Percentiles rank a stretch among this genome's conserved stretches.
These are phyloP conservation scores for Bonia amplexicaulis DNA, from an alignment of 176 grass and related monocot species.

Conservation along the genomic window DNA sequence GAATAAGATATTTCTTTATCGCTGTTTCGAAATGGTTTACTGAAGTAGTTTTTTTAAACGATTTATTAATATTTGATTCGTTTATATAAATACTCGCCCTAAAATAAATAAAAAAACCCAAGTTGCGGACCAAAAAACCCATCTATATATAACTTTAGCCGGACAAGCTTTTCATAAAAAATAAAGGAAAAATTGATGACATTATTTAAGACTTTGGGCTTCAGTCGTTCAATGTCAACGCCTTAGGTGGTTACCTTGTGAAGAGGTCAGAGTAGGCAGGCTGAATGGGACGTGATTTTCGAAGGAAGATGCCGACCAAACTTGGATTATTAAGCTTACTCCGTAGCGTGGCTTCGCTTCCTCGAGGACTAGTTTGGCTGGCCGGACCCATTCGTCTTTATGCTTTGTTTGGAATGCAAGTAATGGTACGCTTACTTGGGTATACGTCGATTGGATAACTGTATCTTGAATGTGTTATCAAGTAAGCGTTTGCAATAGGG, in stretches of 20 bases:
- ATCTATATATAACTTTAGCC: no score
- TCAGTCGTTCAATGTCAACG: conserved; percentile 12
- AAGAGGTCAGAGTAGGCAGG: conserved; percentile 11
- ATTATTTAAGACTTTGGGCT: background rate
- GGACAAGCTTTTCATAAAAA: background rate
- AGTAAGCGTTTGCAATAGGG: conserved; percentile 7
- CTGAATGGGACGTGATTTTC: background rate
- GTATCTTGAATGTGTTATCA: background rate
- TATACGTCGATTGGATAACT: background rate
- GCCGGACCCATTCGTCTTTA: background rate
- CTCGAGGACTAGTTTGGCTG: background rate
- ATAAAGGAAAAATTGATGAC: background rate
- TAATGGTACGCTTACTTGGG: background rate
- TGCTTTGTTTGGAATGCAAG: conserved; percentile 40
- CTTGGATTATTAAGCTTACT: conserved; percentile 2
- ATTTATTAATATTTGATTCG: no score
- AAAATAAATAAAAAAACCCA: no score
- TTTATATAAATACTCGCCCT: accelerated
- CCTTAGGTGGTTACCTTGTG: background rate
- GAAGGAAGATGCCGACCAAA: conserved; percentile 18
- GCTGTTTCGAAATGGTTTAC: no score
- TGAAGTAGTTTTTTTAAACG: no score
- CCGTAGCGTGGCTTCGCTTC: background rate
- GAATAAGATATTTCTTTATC: accelerated
- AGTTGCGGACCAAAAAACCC: no score